Evolutionary conservation across 2,329 filamentous ascomycete genomes (phyloP).

Genomic region (Fusarium acutatum): DNA sequence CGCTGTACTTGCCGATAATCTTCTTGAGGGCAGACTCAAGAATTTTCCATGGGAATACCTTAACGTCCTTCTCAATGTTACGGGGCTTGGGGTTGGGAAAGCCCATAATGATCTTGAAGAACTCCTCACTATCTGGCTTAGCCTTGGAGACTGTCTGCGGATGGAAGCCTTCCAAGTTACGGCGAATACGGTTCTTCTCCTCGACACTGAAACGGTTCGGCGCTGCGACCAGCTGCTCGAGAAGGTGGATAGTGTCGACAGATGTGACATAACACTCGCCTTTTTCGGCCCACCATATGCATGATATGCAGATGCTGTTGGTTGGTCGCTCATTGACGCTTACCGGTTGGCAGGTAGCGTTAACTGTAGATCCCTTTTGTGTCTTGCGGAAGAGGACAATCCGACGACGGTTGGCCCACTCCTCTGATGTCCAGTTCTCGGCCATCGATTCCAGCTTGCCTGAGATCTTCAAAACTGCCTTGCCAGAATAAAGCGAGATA

Average conservation of each 20-base stretch:
- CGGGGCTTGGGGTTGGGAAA: slow-evolving; percentile 94
- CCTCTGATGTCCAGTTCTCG: slow-evolving; percentile 82
- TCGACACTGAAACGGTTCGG: slow-evolving; percentile 88
- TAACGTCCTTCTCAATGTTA: slow-evolving; percentile 99
- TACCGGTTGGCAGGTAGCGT: slow-evolving; percentile 81
- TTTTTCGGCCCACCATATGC: slow-evolving; percentile 96
- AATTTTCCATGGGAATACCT: slow-evolving; percentile 97
- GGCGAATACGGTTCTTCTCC: slow-evolving; percentile 96
- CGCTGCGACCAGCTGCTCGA: slow-evolving; percentile 85
- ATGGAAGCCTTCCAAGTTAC: slow-evolving; percentile 94
- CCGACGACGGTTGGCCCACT: slow-evolving; percentile 79
- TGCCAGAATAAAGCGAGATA: slow-evolving; percentile 82
- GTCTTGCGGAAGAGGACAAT: slow-evolving; percentile 89
- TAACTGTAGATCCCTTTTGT: slow-evolving; percentile 83
- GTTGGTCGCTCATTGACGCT: slow-evolving; percentile 79
- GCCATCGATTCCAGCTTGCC: slow-evolving; percentile 88
- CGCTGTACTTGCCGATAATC: slow-evolving; percentile 94
- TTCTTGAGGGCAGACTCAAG: slow-evolving; percentile 89
- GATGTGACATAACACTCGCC: slow-evolving; percentile 92
- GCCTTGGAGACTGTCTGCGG: slow-evolving; percentile 93
- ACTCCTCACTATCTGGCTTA: slow-evolving; percentile 91
- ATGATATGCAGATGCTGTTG: slow-evolving; percentile 94
- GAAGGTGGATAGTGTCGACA: slow-evolving; percentile 94
- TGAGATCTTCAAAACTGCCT: slow-evolving; percentile 84
- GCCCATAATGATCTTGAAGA: slow-evolving; percentile 99